Conservation (phyloP, 352 stramenopile species). For the Globisporangium middletonii region DNA sequence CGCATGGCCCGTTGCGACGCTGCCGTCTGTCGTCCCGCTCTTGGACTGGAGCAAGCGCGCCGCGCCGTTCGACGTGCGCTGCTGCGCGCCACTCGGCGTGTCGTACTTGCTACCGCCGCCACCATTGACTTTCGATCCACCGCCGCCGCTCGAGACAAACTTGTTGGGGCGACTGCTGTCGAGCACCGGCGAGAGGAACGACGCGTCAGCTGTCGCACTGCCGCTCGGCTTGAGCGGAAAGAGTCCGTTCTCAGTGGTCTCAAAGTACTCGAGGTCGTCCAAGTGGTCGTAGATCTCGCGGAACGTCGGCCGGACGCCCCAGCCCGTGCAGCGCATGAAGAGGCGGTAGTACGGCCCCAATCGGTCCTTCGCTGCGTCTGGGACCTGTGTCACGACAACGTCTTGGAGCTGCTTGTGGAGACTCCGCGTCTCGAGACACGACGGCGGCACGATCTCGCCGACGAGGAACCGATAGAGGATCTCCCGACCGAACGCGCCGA, state of each 20-base stretch:
- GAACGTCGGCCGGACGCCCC: conserved; percentile 76
- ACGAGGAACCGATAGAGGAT: conserved; percentile 77
- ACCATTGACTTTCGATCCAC: conserved; percentile 23
- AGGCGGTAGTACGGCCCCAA: conserved; percentile 64
- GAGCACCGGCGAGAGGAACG: conserved; percentile 54
- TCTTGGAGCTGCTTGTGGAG: conserved; percentile 76
- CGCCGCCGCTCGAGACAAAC: conserved; percentile 28
- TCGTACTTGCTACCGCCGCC: conserved; percentile 30
- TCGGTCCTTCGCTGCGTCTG: conserved; percentile 40
- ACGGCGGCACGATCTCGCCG: conserved; percentile 68
- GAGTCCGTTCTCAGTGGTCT: conserved; percentile 62
- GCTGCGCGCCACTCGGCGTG: conserved; percentile 29
- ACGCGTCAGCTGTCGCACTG: conserved; percentile 10
- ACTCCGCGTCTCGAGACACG: conserved; percentile 62
- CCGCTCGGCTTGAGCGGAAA: conserved; percentile 69
- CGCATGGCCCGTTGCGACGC: neutral
- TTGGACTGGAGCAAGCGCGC: conserved; percentile 41
- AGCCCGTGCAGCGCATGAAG: conserved; percentile 70
- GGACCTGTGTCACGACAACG: conserved; percentile 57
- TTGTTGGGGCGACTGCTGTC: conserved; percentile 18
- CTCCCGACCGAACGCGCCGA: conserved; percentile 71
- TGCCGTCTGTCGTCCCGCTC: conserved; percentile 27
- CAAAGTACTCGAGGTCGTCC: conserved; percentile 75
- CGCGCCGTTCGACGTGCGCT: conserved; percentile 23
- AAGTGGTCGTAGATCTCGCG: conserved; percentile 75